Evolutionary conservation across 2,329 filamentous ascomycete species (phyloP).

Genomic region (Trichoderma lentiforme): DNA sequence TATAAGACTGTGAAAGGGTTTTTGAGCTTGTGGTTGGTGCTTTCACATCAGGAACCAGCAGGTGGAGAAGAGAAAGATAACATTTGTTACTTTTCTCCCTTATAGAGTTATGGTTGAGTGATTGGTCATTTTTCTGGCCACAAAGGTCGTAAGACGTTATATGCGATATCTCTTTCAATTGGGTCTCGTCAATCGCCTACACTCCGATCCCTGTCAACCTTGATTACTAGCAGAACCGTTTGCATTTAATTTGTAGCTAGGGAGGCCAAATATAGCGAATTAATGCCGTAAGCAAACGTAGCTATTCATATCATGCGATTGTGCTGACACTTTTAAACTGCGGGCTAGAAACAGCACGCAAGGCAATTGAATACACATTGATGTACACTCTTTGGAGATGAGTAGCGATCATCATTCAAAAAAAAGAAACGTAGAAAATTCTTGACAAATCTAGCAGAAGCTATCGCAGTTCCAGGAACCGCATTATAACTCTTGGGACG

Average conservation of each 20-base stretch:
- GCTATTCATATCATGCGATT: not conserved
- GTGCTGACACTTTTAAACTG: not conserved
- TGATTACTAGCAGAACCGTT: not conserved
- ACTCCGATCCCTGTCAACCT: not conserved
- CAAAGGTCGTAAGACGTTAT: not conserved
- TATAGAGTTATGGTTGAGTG: not conserved
- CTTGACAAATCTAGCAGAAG: fast-evolving
- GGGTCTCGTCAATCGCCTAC: not conserved
- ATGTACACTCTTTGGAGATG: not conserved
- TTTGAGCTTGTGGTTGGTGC: not conserved
- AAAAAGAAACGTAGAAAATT: not conserved
- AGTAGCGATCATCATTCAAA: not conserved
- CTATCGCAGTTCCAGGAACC: not conserved
- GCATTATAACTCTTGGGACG: not conserved
- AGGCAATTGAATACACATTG: not conserved
- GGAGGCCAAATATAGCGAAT: not conserved
- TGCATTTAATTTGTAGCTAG: not conserved
- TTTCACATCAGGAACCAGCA: too few species aligned
- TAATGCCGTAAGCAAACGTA: not conserved
- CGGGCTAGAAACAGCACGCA: not conserved
- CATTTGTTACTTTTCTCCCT: not conserved
- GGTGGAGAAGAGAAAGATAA: not conserved
- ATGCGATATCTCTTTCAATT: not conserved
- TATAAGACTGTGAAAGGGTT: fast-evolving
- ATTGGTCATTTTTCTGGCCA: not conserved